phyloP scores from a whole-genome alignment of 2,329 filamentous ascomycete genomes.

The Fusarium camptoceras region DNA sequence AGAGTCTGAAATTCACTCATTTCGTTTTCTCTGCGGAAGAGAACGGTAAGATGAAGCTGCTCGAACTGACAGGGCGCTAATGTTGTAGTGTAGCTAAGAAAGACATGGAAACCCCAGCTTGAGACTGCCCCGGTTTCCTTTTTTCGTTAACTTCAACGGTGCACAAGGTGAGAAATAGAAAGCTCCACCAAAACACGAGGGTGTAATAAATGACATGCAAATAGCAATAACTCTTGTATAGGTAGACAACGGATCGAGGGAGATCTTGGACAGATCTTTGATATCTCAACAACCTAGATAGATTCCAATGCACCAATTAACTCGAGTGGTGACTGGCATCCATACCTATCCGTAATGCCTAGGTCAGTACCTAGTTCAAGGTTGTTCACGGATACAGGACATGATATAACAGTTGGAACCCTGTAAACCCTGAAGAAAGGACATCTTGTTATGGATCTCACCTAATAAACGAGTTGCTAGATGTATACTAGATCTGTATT shows the following conservation, averaged over 20 bases:
- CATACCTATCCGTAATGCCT: not conserved
- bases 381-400: not conserved
- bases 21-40: not conserved
- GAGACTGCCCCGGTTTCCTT: constrained; percentile 28
- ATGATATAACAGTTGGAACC: not conserved
- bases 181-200: constrained; percentile 10
- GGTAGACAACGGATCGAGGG: not conserved
- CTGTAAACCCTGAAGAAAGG: not conserved
- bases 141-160: constrained; percentile 28
- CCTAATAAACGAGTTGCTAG: not conserved
- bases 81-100: not conserved
- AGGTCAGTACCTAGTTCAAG: not conserved
- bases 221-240: not conserved
- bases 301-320: not conserved
- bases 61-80: constrained; percentile 4
- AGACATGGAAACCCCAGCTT: constrained; percentile 32
- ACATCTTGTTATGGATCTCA: not conserved
- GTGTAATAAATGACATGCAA: not conserved
- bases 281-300: not conserved
- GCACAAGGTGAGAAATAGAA: constrained; percentile 7
- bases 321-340: not conserved
- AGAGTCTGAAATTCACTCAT: constrained; percentile 1
- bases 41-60: constrained; percentile 16
- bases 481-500: constrained; percentile 31
- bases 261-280: not conserved